Percentiles rank a stretch among this genome's conserved stretches.
These are phyloP conservation scores for Leucogyrophana mollusca DNA, from an alignment of 768 basidiomycete genomes.

Conservation along the genomic window DNA sequence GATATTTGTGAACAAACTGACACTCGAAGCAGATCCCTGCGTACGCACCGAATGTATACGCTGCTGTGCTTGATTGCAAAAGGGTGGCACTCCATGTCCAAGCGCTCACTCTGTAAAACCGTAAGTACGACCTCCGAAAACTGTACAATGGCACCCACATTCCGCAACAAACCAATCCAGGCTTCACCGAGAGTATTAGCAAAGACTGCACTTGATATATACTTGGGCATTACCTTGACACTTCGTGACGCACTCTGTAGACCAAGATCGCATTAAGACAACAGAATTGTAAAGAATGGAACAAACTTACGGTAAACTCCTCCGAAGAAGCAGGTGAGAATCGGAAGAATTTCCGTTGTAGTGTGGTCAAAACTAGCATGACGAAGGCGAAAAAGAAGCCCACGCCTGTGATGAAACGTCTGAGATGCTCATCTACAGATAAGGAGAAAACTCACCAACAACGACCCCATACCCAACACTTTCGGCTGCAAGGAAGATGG, in stretches of 20 bases:
- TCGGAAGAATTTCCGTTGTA: constrained; percentile 46
- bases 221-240: constrained; percentile 33
- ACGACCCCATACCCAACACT: constrained; percentile 52
- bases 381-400: constrained; percentile 50
- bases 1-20: not conserved
- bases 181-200: constrained; percentile 22
- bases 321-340: constrained; percentile 47
- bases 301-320: constrained; percentile 42
- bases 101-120: constrained; percentile 40
- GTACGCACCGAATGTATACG: constrained; percentile 42
- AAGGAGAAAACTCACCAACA: constrained; percentile 31
- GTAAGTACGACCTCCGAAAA: not conserved
- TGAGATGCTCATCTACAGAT: not conserved
- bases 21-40: not conserved
- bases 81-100: constrained; percentile 61
- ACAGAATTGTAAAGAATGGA: not conserved
- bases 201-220: no score
- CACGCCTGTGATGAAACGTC: constrained; percentile 31
- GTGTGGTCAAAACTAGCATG: constrained; percentile 43
- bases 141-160: constrained; percentile 30
- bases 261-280: constrained; percentile 2
- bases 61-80: constrained; percentile 51
- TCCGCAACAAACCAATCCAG: constrained; percentile 49
- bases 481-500: constrained; percentile 28
- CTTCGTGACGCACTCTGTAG: constrained; percentile 43